Base-by-base conservation (phyloP, 2,329 filamentous ascomycete genomes). In the Aureobasidium vineae region DNA sequence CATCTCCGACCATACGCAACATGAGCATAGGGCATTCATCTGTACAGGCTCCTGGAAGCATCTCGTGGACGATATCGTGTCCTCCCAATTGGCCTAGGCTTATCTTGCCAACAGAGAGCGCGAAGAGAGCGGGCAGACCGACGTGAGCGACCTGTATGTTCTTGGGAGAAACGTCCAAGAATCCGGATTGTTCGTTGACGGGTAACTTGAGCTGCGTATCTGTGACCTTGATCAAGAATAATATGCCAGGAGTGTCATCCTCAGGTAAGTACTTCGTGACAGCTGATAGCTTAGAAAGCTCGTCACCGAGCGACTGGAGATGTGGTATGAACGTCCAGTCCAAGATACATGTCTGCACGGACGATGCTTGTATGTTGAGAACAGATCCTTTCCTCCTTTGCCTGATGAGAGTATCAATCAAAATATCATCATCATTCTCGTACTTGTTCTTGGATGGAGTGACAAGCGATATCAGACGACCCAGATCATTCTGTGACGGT, bases 201-300 rank as follows among this genome's bases (percentile, higher is more conserved):
- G 90, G 84, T 11, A 91, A 77, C 31, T 82, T 80, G 10, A 63
- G 85, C 77, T 33, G 88, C 83, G 7, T 91, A 72, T 21, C 87
- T 85, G 63, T 87, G 63, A 97, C 76, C 36, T 86, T 81, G 0
- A 84, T 82, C 43, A 99, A 81, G 0, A 89, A 92, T 43, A 99
- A 81, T 23, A 98, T 81, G 0, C 95, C 95, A 2, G 95, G 95
- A 1, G 93, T 86, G 72, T 99, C 94, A 76, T 99, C 95, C 71
- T 99, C 94, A 0, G 95, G 94, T 2, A 99, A 83, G 75, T 98
- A 98, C 75, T 97, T 98, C 7, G 94, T 86, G 31, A 99, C 92
- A 0, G 88, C 93, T 0, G 92, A 91, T 5, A 99, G 81, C 70
- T 90, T 91, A 6, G 89, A 84, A 57, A 98, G 76, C 72, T 99